phyloP scores from a whole-genome alignment of 1,139 yeast genomes.

The Scheffersomyces segobiensis region DNA sequence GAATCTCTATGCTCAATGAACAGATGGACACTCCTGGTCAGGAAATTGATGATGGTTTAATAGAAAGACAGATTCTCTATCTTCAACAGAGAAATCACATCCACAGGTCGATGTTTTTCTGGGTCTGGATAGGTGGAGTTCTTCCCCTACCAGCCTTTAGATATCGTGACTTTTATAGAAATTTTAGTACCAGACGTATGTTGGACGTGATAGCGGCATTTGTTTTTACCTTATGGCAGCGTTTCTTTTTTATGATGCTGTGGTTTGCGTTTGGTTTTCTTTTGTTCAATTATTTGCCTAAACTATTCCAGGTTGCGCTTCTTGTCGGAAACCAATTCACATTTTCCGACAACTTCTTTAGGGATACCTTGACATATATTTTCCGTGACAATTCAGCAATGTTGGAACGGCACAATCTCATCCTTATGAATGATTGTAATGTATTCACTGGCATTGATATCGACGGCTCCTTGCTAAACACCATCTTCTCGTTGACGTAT shows the following conservation, averaged over 20 bases:
- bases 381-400: not conserved
- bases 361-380: not conserved
- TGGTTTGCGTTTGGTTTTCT: not conserved
- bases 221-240: not conserved
- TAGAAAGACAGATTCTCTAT: not conserved
- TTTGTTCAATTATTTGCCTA: not conserved
- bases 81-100: not conserved
- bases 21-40: not conserved
- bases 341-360: not conserved
- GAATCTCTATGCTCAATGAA: not conserved
- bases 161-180: not conserved
- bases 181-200: not conserved
- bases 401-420: not conserved
- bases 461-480: not conserved
- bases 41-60: not conserved
- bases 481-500: not conserved
- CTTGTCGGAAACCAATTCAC: not conserved
- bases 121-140: not conserved
- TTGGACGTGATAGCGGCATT: not conserved
- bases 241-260: not conserved
- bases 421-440: not conserved
- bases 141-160: not conserved
- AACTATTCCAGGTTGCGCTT: not conserved
- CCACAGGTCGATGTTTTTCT: not conserved
- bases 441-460: not conserved